A percentile compares a stretch with the other conserved stretches of the same genome.
Conservation (phyloP, 306 rosid species). For the Parietaria judaica region DNA sequence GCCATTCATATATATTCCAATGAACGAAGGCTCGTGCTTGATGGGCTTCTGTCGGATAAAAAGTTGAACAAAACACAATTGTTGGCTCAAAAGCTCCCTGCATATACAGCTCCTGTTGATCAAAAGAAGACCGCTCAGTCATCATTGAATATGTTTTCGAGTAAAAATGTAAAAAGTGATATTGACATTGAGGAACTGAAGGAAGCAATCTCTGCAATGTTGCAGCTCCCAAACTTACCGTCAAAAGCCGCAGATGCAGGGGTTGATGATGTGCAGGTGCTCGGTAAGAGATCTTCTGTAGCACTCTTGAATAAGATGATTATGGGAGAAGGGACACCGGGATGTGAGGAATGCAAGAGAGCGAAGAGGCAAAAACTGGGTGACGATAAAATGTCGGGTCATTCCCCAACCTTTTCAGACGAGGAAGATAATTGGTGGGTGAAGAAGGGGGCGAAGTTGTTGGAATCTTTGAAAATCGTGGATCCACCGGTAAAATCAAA, state of each 20-base stretch:
- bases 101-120: slow-evolving; percentile 30
- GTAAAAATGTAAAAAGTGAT: slow-evolving; percentile 40
- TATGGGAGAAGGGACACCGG: slow-evolving; percentile 62
- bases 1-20: slow-evolving; percentile 54
- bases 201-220: slow-evolving; percentile 49
- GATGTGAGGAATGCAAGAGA: slow-evolving; percentile 91
- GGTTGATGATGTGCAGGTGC: slow-evolving; percentile 49
- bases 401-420: slow-evolving; percentile 47
- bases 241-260: slow-evolving; percentile 33
- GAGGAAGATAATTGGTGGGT: slow-evolving; percentile 88
- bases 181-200: slow-evolving; percentile 61
- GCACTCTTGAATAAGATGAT: slow-evolving; percentile 47
- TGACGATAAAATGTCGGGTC: slow-evolving; percentile 56
- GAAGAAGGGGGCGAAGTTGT: slow-evolving; percentile 64
- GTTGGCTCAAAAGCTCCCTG: slow-evolving; percentile 36
- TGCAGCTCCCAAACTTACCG: slow-evolving; percentile 53
- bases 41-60: slow-evolving; percentile 30
- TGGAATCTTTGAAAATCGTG: slow-evolving; percentile 54
- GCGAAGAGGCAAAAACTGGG: slow-evolving; percentile 70
- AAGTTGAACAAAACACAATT: slow-evolving; percentile 23
- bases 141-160: slow-evolving; percentile 22
- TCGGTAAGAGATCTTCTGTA: slow-evolving; percentile 41
- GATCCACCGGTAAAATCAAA: slow-evolving; percentile 58
- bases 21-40: slow-evolving; percentile 73
- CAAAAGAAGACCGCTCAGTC: slow-evolving; percentile 34